Evolutionary conservation across 2,329 filamentous ascomycete species (phyloP).

Genomic region (Colletotrichum spaethianum): DNA sequence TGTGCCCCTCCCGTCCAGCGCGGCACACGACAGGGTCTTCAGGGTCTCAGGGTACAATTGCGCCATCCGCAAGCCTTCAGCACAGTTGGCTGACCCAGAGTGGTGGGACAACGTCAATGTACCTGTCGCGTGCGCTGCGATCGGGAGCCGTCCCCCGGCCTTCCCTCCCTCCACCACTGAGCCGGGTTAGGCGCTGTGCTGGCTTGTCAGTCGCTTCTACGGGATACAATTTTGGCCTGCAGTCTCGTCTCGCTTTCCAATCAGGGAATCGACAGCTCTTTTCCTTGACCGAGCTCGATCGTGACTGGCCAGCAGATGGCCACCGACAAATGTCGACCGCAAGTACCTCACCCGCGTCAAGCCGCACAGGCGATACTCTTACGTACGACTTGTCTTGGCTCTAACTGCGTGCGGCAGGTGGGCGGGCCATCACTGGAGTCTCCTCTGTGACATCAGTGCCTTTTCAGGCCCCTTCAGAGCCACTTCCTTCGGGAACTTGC

Average conservation of each 20-base stretch:
- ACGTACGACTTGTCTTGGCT: constrained; percentile 30
- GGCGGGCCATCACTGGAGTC: constrained; percentile 33
- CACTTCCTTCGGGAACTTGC: constrained; percentile 34
- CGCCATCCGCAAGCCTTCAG: constrained; percentile 31
- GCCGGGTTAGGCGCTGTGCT: constrained; percentile 26
- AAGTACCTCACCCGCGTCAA: constrained; percentile 23
- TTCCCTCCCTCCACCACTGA: constrained; percentile 20
- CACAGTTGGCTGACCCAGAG: constrained; percentile 27
- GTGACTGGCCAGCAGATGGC: constrained; percentile 17
- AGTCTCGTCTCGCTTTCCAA: constrained; percentile 26
- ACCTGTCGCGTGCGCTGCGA: constrained; percentile 36
- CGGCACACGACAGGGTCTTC: constrained; percentile 16
- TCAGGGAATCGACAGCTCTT: constrained; percentile 12
- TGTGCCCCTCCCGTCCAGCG: constrained; percentile 37
- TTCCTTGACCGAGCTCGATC: not conserved
- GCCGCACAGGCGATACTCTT: constrained; percentile 34
- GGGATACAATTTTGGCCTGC: not conserved
- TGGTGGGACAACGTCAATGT: constrained; percentile 30
- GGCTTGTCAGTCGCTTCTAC: not conserved
- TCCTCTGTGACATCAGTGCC: constrained; percentile 37
- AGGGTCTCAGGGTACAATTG: constrained; percentile 37
- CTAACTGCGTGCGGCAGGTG: constrained; percentile 28
- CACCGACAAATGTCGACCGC: constrained; percentile 15
- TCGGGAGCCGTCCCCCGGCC: constrained; percentile 13
- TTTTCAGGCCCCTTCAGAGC: constrained; percentile 23